Percentiles rank a stretch among this genome's conserved stretches.
These are phyloP conservation scores for Durusdinium trenchii DNA, from an alignment of 73 alveolate species.

Conservation along the genomic window DNA sequence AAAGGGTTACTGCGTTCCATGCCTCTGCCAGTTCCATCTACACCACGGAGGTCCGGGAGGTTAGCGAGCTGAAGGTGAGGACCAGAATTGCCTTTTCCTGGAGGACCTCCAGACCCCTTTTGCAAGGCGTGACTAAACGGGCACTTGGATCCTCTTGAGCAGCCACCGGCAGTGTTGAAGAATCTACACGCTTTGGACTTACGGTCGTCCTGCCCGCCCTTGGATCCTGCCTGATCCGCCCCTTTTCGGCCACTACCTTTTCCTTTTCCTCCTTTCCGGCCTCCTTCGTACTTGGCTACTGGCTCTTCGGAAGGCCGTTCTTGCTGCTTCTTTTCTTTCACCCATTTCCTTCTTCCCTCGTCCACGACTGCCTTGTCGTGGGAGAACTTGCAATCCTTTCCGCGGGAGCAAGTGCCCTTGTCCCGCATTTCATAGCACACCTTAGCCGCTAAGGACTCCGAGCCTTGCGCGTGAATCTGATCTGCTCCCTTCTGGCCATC, in stretches of 20 bases:
- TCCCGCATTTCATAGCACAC: background rate
- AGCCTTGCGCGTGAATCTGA: background rate
- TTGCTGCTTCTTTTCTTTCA: background rate
- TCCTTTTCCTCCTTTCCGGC: background rate
- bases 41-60: background rate
- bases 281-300: background rate
- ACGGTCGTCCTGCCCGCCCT: background rate
- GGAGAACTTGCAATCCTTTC: background rate
- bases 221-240: background rate
- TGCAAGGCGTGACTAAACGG: background rate
- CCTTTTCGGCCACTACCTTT: background rate
- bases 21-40: background rate
- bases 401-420: background rate
- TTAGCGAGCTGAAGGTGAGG: background rate
- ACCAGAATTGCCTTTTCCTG: background rate
- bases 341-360: background rate
- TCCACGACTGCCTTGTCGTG: constrained; percentile 10
- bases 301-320: background rate
- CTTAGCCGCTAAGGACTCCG: background rate
- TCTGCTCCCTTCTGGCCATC: background rate
- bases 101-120: background rate
- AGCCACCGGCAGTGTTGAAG: background rate
- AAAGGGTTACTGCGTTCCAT: background rate
- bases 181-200: background rate
- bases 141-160: background rate